These are phyloP conservation scores for Trichoderma pleuroti DNA, from an alignment of 2,329 filamentous ascomycete species.

Conservation along the genomic window DNA sequence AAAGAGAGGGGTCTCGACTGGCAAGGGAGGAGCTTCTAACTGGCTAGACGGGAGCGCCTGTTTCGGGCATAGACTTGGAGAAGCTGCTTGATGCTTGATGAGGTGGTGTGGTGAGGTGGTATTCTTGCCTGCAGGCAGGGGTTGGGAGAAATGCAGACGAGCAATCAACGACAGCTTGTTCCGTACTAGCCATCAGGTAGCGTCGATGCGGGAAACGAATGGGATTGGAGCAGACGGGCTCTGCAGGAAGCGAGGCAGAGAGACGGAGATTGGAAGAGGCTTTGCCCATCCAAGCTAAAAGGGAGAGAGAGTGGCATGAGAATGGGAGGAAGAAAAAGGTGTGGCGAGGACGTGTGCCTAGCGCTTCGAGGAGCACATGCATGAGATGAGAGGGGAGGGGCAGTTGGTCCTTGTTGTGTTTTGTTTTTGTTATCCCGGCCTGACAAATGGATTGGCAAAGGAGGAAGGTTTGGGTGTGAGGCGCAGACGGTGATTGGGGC, in stretches of 20 bases:
- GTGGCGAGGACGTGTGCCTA: conserved; percentile 6
- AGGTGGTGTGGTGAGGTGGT: conserved; percentile 17
- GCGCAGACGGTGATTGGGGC: conserved; percentile 15
- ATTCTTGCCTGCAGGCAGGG: conserved; percentile 1
- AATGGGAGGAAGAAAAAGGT: not conserved
- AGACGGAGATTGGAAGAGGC: conserved; percentile 8
- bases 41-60: not conserved
- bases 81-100: conserved; percentile 10
- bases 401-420: not conserved
- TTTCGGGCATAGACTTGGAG: conserved; percentile 8
- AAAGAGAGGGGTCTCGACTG: not conserved
- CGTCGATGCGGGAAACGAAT: not conserved
- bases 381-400: not conserved
- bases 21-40: not conserved
- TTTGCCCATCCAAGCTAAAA: not conserved
- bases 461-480: not conserved
- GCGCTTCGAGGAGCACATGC: not conserved
- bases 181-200: not conserved
- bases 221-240: not conserved
- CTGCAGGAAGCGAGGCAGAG: conserved; percentile 3
- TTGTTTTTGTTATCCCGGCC: not conserved
- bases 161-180: not conserved
- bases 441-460: not conserved
- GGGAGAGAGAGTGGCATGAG: not conserved
- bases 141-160: not conserved